Percentiles rank a stretch among this genome's conserved stretches.
phyloP scores from a whole-genome alignment of 148 eudicot species.

The Drosera capensis region DNA sequence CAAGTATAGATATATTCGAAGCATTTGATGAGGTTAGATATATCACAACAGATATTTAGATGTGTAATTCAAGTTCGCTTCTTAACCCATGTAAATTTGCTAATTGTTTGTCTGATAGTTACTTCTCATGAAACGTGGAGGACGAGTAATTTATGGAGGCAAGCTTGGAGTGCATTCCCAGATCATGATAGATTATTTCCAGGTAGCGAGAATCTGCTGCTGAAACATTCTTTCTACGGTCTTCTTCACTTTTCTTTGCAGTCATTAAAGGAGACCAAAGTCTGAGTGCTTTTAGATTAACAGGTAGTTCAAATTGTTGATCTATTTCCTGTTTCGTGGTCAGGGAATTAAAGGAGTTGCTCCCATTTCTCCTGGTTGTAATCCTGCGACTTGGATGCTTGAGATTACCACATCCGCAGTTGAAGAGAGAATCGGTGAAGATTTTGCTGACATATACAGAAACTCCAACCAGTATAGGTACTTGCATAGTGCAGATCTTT shows the following conservation, averaged over 20 bases:
- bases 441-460: constrained; percentile 53
- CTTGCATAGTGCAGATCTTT: too few relatives aligned
- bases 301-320: not conserved
- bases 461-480: constrained; percentile 66
- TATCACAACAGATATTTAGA: not conserved
- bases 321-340: not conserved
- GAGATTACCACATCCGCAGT: constrained; percentile 68
- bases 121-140: constrained; percentile 93
- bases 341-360: constrained; percentile 57
- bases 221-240: not conserved
- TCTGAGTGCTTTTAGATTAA: too few relatives aligned
- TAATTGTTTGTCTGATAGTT: constrained; percentile 26
- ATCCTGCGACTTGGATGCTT: constrained; percentile 98
- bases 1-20: constrained; percentile 89
- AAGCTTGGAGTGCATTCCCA: constrained; percentile 63
- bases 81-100: too few relatives aligned
- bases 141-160: constrained; percentile 76
- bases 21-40: constrained; percentile 79
- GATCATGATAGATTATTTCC: constrained; percentile 55
- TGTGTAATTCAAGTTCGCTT: not conserved
- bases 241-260: too few relatives aligned
- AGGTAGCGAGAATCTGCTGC: constrained; percentile 21
- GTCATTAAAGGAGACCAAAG: too few relatives aligned
- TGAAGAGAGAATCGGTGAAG: constrained; percentile 51
- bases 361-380: constrained; percentile 53